Evolutionary conservation across 345 rosid species (phyloP), one percentile per base, ranked within the genome.

Genomic region (Eucalyptus marginata): DNA sequence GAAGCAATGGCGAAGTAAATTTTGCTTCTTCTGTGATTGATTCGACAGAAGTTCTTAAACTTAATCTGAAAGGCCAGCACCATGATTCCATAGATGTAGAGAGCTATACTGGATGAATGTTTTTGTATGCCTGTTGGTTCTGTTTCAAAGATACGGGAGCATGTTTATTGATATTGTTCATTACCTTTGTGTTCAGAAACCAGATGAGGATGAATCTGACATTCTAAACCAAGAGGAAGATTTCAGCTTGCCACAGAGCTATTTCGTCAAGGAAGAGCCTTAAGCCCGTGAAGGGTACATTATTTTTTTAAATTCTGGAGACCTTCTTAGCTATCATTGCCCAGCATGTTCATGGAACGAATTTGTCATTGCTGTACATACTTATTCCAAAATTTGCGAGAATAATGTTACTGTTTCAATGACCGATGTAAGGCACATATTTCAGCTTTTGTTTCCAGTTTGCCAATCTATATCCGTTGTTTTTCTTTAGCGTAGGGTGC

Each of bases 171-270:
- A 13, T 88, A 79, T 47, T 83, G 47, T 89, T 87, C 20, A 31
- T 20, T 86, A 33, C 81, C 54, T 62, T 49, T 17, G 84, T 66
- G 88, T 87, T 84, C 95, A 98, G 99, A 98, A 98, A 92, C 94
- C 99, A 58, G 99, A 98, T 36, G 98, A 96, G 49, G 99, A 97
- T 83, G 99, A 98, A 86, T 88, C 89, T 56, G 99, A 95, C 90
- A 93, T 97, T 86, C 94, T 97, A 88, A 93, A 93, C 81, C 98
- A 95, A 3, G 98, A 97, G 93, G 98, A 98, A 93, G 99, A 98
- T 81, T 98, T 98, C 91, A 87, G 91, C 91, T 91, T 98, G 95
- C 99, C 99, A 1, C 95, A 92, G 88, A 97, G 95, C 92, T 98
- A 92, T 89, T 98, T 97, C 90, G 95, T 89, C 88, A 98, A 94